Conservation (phyloP, 352 stramenopile species). For the Globisporangium viniferum region DNA sequence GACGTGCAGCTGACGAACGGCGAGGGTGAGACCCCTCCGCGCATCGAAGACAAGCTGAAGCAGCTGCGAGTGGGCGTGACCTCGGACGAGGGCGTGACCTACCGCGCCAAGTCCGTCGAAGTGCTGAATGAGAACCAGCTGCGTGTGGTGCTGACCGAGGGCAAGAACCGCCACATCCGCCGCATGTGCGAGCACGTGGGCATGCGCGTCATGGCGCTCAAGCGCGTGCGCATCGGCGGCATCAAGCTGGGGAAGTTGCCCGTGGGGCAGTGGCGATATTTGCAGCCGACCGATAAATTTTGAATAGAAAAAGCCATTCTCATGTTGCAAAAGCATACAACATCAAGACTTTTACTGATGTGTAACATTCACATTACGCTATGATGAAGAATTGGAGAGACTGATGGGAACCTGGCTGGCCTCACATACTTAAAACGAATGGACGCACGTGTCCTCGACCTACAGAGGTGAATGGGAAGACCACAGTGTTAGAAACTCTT, state of each 20-base stretch:
- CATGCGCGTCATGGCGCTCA: constrained; percentile 87
- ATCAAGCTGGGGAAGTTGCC: constrained; percentile 77
- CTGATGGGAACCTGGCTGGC: not conserved
- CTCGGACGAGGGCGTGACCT: constrained; percentile 53
- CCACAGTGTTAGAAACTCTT: not conserved
- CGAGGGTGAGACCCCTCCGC: constrained; percentile 19
- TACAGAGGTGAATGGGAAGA: constrained; percentile 15
- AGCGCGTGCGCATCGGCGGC: constrained; percentile 89
- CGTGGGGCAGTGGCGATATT: constrained; percentile 77
- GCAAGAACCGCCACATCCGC: constrained; percentile 95
- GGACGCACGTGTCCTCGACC: constrained; percentile 45
- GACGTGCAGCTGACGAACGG: constrained; percentile 54
- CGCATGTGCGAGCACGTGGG: constrained; percentile 94
- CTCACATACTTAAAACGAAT: constrained; percentile 29
- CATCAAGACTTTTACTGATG: no score
- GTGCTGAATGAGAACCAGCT: constrained; percentile 81
- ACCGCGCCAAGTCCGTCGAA: constrained; percentile 74
- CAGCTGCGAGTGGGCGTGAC: constrained; percentile 57
- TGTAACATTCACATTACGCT: constrained; percentile 5
- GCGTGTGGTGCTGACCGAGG: constrained; percentile 91
- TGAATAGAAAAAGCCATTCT: constrained; percentile 4
- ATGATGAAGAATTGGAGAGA: not conserved
- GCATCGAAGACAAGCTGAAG: constrained; percentile 55
- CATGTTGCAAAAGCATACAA: not conserved
- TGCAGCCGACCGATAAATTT: constrained; percentile 65